Evolutionary conservation across 179 eudicot genomes (phyloP).

Genomic region (Heliamphora ciliata): DNA sequence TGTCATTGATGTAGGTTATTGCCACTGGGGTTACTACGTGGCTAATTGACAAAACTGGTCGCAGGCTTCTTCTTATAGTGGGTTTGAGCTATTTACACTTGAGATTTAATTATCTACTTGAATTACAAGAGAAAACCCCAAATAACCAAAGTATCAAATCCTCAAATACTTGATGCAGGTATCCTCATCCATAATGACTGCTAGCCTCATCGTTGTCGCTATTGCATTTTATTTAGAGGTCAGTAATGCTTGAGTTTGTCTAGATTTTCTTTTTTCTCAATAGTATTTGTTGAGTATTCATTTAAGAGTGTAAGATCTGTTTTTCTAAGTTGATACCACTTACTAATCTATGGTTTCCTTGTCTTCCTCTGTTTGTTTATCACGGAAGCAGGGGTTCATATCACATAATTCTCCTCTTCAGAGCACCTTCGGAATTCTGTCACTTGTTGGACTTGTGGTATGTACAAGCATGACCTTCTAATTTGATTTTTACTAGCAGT

Average conservation of each 20-base stretch:
- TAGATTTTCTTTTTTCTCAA: neutral
- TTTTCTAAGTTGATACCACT: neutral
- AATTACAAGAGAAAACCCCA: too few relatives aligned
- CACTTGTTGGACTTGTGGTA: conserved; percentile 81
- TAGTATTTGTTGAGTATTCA: neutral
- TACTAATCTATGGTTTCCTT: neutral
- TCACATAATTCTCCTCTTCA: conserved; percentile 39
- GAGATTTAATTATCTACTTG: conserved; percentile 3
- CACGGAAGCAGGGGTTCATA: conserved; percentile 33
- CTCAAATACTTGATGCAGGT: conserved; percentile 35
- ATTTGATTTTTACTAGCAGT: neutral
- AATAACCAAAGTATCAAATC: conserved; percentile 1
- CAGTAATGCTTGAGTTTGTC: neutral
- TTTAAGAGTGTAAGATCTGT: neutral
- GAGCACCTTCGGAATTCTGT: conserved; percentile 37
- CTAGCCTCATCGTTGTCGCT: conserved; percentile 60
- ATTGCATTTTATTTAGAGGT: conserved; percentile 62
- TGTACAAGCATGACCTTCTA: conserved; percentile 4
- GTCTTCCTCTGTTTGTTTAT: neutral
- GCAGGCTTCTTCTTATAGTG: conserved; percentile 63
- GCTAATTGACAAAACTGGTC: conserved; percentile 74
- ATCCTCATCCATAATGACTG: conserved; percentile 58
- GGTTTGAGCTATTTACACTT: conserved; percentile 19
- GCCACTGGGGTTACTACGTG: conserved; percentile 57
- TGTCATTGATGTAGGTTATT: conserved; percentile 41